Conservation (phyloP, 2,329 filamentous ascomycete species). For the Aspergillus ruber region DNA sequence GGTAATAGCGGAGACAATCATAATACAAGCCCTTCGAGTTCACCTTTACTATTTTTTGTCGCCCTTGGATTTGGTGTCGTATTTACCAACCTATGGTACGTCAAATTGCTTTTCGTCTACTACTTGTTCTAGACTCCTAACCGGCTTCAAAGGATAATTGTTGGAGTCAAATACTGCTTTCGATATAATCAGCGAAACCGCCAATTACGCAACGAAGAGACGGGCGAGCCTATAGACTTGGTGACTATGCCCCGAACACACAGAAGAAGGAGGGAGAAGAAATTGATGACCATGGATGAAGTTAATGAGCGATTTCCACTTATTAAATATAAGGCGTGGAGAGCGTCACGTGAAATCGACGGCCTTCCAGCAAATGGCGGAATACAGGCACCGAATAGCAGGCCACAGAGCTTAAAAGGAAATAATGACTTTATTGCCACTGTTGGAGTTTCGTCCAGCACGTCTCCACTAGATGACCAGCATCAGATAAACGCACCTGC, state of each 20-base stretch:
- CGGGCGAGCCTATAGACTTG: conserved; percentile 83
- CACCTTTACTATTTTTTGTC: conserved; percentile 83
- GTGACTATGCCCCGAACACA: conserved; percentile 79
- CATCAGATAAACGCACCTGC: conserved; percentile 9
- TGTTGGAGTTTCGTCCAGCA: conserved; percentile 15
- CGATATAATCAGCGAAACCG: conserved; percentile 94
- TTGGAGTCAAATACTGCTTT: conserved; percentile 99
- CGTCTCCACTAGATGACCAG: conserved; percentile 18
- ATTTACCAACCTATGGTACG: conserved; percentile 96
- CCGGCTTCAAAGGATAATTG: conserved; percentile 75
- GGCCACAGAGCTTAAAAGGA: conserved; percentile 66
- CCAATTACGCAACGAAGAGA: conserved; percentile 65
- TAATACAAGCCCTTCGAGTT: conserved; percentile 54
- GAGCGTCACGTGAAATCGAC: conserved; percentile 71
- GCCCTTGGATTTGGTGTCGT: conserved; percentile 95
- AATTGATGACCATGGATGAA: conserved; percentile 97
- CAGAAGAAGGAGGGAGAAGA: conserved; percentile 87
- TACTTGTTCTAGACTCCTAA: conserved; percentile 5
- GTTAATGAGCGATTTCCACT: conserved; percentile 96
- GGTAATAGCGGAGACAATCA: conserved; percentile 23
- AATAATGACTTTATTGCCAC: conserved; percentile 37
- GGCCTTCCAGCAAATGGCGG: conserved; percentile 80
- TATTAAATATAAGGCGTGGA: conserved; percentile 95
- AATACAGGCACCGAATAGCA: conserved; percentile 64
- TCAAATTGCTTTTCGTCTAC: conserved; percentile 10